A percentile compares a stretch with the other conserved stretches of the same genome.
phyloP scores from a whole-genome alignment of 108 stramenopile species.

The Cyclostephanos invisitatus region DNA sequence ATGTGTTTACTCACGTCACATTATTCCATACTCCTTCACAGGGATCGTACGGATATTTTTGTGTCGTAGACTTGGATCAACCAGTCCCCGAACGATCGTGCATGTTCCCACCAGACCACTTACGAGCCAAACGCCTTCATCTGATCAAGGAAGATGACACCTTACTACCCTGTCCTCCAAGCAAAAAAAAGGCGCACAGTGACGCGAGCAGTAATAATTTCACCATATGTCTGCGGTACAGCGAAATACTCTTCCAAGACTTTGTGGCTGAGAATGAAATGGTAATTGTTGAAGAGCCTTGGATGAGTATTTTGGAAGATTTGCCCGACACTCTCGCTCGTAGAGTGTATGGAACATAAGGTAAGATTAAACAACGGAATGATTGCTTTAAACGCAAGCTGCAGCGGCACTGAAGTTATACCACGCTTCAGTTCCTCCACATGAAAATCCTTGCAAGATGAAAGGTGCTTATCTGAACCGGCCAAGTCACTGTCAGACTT shows the following conservation, averaged over 20 bases:
- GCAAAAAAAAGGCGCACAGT: slow-evolving; percentile 1
- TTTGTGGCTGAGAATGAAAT: slow-evolving; percentile 73
- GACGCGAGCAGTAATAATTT: slow-evolving; percentile 41
- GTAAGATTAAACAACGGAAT: slow-evolving; percentile 4
- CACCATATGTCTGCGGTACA: slow-evolving; percentile 79
- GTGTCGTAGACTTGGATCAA: slow-evolving; percentile 62
- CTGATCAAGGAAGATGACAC: slow-evolving; percentile 21
- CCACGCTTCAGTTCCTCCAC: slow-evolving; percentile 46
- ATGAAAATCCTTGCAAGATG: slow-evolving; percentile 38
- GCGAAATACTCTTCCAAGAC: slow-evolving; percentile 72
- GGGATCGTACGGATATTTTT: slow-evolving; percentile 80
- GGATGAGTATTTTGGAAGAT: slow-evolving; percentile 72
- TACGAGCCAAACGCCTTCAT: slow-evolving; percentile 44
- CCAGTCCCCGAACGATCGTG: slow-evolving; percentile 59
- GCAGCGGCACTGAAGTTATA: slow-evolving; percentile 43
- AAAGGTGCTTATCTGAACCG: slow-evolving; percentile 52
- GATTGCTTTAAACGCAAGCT: slow-evolving; percentile 24
- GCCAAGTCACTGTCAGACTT: slow-evolving; percentile 21
- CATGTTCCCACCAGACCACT: slow-evolving; percentile 64
- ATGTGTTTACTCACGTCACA: slow-evolving; percentile 15
- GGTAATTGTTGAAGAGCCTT: slow-evolving; percentile 86
- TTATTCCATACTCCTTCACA: slow-evolving; percentile 25
- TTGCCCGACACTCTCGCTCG: slow-evolving; percentile 79
- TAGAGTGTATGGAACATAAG: slow-evolving; percentile 71
- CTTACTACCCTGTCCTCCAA: background rate